Conservation (phyloP, 1,284 basidiomycete species). For the Cryptococcus sp. region DNA sequence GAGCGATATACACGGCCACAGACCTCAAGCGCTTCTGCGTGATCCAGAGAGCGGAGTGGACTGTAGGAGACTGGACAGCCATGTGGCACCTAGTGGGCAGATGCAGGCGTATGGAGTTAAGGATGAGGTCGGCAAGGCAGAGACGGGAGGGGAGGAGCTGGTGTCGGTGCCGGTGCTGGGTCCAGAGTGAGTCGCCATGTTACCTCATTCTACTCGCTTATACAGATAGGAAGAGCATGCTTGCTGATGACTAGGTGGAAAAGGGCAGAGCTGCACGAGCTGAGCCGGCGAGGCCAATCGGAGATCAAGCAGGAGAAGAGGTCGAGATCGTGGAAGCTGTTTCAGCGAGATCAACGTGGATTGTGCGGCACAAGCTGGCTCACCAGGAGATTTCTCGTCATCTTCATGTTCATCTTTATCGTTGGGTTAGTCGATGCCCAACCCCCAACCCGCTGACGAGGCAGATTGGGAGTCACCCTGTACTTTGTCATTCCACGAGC, state of each 20-base stretch:
- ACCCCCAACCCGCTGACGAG: neutral
- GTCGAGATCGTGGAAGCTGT: constrained; percentile 58
- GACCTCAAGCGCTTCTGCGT: neutral
- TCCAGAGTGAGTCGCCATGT: constrained; percentile 54
- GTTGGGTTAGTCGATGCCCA: constrained; percentile 54
- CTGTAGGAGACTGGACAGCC: constrained; percentile 30
- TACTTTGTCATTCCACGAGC: constrained; percentile 74
- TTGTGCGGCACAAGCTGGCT: constrained; percentile 66
- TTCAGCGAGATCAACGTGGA: constrained; percentile 65
- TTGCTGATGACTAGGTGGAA: constrained; percentile 56
- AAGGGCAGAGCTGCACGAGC: constrained; percentile 63
- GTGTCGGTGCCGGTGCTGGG: constrained; percentile 82
- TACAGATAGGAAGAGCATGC: no score
- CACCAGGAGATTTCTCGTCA: constrained; percentile 63
- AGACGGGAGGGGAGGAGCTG: constrained; percentile 60
- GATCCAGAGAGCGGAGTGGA: constrained; percentile 7
- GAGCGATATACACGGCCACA: constrained; percentile 25
- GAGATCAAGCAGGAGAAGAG: constrained; percentile 58
- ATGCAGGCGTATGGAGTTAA: constrained; percentile 5
- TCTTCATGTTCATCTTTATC: constrained; percentile 59
- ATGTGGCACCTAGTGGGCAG: constrained; percentile 18
- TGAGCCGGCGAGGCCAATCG: constrained; percentile 63
- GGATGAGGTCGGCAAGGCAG: constrained; percentile 1
- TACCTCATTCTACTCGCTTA: no score
- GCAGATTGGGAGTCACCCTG: constrained; percentile 61